Percentiles rank a stretch among this genome's conserved stretches.
Conservation (phyloP, 2,329 filamentous ascomycete species). For the Pseudogymnoascus destructans region DNA sequence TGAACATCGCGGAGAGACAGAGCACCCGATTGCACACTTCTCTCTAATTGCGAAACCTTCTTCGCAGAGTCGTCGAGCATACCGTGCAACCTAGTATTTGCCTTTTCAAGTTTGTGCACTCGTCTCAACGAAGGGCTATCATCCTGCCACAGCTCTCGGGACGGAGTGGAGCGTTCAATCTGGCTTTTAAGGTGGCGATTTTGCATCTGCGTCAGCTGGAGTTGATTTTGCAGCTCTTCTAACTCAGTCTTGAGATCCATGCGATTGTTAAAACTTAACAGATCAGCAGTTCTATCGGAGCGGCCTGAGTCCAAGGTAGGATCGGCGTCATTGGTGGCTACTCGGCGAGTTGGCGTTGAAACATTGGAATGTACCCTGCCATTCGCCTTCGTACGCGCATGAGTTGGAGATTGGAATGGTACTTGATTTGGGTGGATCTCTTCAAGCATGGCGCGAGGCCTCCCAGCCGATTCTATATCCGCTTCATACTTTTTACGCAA, state of each 20-base stretch:
- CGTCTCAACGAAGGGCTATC: slow-evolving; percentile 69
- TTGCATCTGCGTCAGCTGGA: slow-evolving; percentile 90
- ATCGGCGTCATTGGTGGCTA: slow-evolving; percentile 49
- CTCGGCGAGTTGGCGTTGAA: slow-evolving; percentile 64
- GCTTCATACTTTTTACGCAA: slow-evolving; percentile 62
- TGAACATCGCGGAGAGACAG: slow-evolving; percentile 83
- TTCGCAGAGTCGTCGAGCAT: slow-evolving; percentile 88
- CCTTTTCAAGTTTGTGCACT: slow-evolving; percentile 82
- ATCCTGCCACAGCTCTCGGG: slow-evolving; percentile 49
- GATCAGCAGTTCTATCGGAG: slow-evolving; percentile 76
- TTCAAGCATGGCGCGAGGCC: slow-evolving; percentile 60
- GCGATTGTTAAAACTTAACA: slow-evolving; percentile 69
- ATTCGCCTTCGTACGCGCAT: slow-evolving; percentile 42
- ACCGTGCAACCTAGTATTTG: slow-evolving; percentile 81
- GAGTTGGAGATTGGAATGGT: slow-evolving; percentile 61
- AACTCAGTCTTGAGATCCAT: slow-evolving; percentile 87
- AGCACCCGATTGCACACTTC: slow-evolving; percentile 74
- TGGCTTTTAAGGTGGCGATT: slow-evolving; percentile 87
- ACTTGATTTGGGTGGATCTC: slow-evolving; percentile 79
- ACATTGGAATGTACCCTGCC: slow-evolving; percentile 54
- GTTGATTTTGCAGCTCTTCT: slow-evolving; percentile 84
- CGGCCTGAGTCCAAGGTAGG: slow-evolving; percentile 56
- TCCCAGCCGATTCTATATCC: slow-evolving; percentile 50
- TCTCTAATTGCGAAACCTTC: slow-evolving; percentile 82
- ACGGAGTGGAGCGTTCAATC: slow-evolving; percentile 54